Evolutionary conservation across 75 land plant species (phyloP).

Genomic region (Selaginella moellendorffii): DNA sequence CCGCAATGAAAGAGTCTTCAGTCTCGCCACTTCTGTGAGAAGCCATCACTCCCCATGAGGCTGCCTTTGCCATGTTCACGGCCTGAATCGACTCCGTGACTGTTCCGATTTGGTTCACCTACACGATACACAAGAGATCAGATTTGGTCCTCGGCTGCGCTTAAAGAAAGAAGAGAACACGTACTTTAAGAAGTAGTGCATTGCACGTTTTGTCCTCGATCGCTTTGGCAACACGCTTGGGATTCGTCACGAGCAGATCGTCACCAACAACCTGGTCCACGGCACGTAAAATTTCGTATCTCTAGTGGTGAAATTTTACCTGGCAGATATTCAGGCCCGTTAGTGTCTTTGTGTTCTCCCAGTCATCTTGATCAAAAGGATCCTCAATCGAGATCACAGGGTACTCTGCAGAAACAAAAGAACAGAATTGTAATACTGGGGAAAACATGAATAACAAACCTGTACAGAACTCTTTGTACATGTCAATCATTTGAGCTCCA

Average conservation of each 20-base stretch:
- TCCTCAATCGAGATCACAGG: constrained; percentile 91
- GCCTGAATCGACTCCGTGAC: constrained; percentile 96
- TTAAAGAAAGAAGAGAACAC: background rate
- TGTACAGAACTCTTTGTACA: constrained; percentile 67
- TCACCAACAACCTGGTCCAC: constrained; percentile 75
- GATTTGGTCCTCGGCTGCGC: background rate
- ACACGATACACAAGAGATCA: constrained; percentile 1
- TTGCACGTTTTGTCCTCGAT: constrained; percentile 74
- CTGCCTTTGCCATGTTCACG: constrained; percentile 89
- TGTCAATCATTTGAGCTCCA: constrained; percentile 74
- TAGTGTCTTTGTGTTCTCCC: constrained; percentile 79
- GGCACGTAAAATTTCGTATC: background rate
- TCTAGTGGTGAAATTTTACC: constrained; percentile 24
- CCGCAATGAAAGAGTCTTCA: constrained; percentile 91
- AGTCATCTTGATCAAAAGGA: constrained; percentile 98
- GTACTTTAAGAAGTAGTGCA: constrained; percentile 90
- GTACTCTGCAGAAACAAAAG: constrained; percentile 39
- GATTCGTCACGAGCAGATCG: constrained; percentile 82
- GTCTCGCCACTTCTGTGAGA: constrained; percentile 94
- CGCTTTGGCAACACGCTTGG: constrained; percentile 78
- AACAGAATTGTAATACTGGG: background rate
- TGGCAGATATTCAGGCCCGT: constrained; percentile 57
- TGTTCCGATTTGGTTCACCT: constrained; percentile 96
- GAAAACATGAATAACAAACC: constrained; percentile 32
- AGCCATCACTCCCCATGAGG: constrained; percentile 81